Percentiles rank a stretch among this genome's conserved stretches.
Evolutionary conservation across 805 yeast species (phyloP).

Genomic region (Teunomyces barrocoloradensis): DNA sequence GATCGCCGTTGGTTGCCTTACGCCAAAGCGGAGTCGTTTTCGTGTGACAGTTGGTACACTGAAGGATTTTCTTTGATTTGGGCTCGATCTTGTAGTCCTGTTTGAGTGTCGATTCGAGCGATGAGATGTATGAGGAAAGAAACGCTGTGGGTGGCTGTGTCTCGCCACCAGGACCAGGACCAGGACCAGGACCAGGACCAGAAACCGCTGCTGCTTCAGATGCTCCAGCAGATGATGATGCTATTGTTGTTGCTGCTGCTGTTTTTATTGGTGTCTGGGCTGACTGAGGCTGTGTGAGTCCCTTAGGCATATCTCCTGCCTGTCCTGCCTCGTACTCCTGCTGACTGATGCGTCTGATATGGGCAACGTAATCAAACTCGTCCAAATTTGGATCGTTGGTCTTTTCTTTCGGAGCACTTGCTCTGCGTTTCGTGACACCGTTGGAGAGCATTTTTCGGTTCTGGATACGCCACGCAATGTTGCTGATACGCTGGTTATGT

Average conservation of each 20-base stretch:
- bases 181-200: too few relatives aligned
- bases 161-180: not conserved
- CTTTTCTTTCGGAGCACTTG: slow-evolving; percentile 5
- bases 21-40: slow-evolving; percentile 47
- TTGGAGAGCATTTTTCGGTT: slow-evolving; percentile 27
- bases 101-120: slow-evolving; percentile 36
- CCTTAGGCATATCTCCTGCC: not conserved
- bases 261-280: not conserved
- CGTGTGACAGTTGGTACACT: slow-evolving; percentile 44
- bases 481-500: slow-evolving; percentile 39
- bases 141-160: slow-evolving; percentile 13
- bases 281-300: not conserved
- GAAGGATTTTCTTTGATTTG: slow-evolving; percentile 14
- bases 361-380: slow-evolving; percentile 47
- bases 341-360: slow-evolving; percentile 40
- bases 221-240: slow-evolving; percentile 1
- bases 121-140: slow-evolving; percentile 36
- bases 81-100: slow-evolving; percentile 18
- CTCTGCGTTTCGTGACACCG: not conserved
- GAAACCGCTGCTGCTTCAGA: too few relatives aligned
- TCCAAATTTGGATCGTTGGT: slow-evolving; percentile 29
- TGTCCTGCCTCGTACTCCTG: slow-evolving; percentile 23
- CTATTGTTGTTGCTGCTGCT: slow-evolving; percentile 1
- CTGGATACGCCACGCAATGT: slow-evolving; percentile 47
- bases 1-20: slow-evolving; percentile 39